These are phyloP conservation scores for Eimeria sp. DNA, from an alignment of 169 alveolate genomes.

Conservation along the genomic window DNA sequence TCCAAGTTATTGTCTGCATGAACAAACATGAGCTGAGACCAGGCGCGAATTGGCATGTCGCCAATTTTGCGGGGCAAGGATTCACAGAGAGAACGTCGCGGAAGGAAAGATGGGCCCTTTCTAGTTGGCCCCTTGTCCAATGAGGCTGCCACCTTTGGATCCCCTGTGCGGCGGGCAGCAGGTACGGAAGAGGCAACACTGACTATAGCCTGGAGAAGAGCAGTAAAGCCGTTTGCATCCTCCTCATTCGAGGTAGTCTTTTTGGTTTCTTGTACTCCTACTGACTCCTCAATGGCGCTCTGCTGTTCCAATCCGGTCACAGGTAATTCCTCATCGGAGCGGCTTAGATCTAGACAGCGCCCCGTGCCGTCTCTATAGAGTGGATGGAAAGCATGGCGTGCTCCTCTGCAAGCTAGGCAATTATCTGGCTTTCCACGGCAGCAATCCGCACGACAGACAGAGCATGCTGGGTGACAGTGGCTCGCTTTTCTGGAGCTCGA, in stretches of 20 bases:
- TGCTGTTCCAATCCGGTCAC: not conserved
- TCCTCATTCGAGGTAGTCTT: not conserved
- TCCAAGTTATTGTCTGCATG: slow-evolving; percentile 89
- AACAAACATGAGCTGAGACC: slow-evolving; percentile 87
- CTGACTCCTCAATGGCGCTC: not conserved
- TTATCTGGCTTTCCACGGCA: slow-evolving; percentile 69
- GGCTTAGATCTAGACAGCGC: slow-evolving; percentile 39
- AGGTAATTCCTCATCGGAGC: not conserved
- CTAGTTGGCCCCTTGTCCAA: not conserved
- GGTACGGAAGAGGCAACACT: slow-evolving; percentile 9
- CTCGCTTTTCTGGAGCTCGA: slow-evolving; percentile 11
- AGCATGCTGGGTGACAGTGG: slow-evolving; percentile 77
- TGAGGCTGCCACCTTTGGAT: slow-evolving; percentile 5
- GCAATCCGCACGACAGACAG: slow-evolving; percentile 77
- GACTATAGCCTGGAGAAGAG: slow-evolving; percentile 13
- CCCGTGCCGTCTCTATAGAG: slow-evolving; percentile 79
- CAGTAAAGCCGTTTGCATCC: not conserved
- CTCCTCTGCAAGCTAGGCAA: slow-evolving; percentile 70
- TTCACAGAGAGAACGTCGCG: slow-evolving; percentile 69
- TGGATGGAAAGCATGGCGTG: slow-evolving; percentile 23
- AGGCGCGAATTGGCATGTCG: slow-evolving; percentile 74
- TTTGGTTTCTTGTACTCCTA: not conserved
- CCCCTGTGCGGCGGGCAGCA: not conserved
- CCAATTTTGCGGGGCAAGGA: slow-evolving; percentile 20
- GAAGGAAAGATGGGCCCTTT: slow-evolving; percentile 46